These are phyloP conservation scores for Botrytis cinerea DNA, from an alignment of 2,329 filamentous ascomycete genomes.

Conservation along the genomic window DNA sequence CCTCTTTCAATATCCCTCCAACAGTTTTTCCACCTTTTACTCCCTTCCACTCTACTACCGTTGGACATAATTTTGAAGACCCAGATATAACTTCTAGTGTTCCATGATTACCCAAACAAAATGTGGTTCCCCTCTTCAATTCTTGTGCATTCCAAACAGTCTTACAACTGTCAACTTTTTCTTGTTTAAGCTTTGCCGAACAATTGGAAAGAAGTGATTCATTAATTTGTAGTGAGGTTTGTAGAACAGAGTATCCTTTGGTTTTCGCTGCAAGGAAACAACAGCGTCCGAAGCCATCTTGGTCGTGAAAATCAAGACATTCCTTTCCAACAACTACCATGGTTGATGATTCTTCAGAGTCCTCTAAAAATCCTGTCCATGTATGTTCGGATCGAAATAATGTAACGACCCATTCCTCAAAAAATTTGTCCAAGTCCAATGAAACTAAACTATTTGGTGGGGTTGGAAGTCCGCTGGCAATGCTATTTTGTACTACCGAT, in stretches of 20 bases:
- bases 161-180: background rate
- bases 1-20: slow-evolving; percentile 17
- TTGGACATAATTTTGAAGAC: slow-evolving; percentile 4
- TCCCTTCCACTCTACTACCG: slow-evolving; percentile 7
- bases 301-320: slow-evolving; percentile 27
- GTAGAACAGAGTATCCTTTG: background rate
- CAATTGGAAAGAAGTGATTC: slow-evolving; percentile 10
- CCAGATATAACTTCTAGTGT: slow-evolving; percentile 5
- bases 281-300: slow-evolving; percentile 19
- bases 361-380: slow-evolving; percentile 27
- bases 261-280: background rate
- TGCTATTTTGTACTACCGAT: background rate
- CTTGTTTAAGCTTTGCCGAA: background rate
- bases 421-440: background rate
- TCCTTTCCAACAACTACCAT: slow-evolving; percentile 25
- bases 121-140: slow-evolving; percentile 1
- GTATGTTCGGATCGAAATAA: slow-evolving; percentile 16
- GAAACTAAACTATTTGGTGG: background rate
- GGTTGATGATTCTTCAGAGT: slow-evolving; percentile 26
- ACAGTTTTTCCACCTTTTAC: slow-evolving; percentile 1
- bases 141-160: slow-evolving; percentile 5
- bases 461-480: background rate
- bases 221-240: slow-evolving; percentile 16
- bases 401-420: slow-evolving; percentile 19
- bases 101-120: slow-evolving; percentile 4